Evolutionary conservation across 805 yeast species (phyloP).

Genomic region (Candida sonorensis): DNA sequence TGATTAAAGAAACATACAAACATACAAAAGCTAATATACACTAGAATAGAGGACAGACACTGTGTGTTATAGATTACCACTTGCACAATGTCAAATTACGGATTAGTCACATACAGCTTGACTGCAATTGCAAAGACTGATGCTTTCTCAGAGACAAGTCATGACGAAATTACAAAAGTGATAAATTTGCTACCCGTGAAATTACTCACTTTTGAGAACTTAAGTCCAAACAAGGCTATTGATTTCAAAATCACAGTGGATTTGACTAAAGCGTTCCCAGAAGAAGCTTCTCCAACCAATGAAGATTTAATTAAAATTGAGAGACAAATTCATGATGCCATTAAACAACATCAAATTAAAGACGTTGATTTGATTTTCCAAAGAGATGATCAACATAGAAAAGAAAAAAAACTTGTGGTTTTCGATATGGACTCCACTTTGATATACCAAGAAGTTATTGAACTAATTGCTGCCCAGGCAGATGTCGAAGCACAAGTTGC

Average conservation of each 20-base stretch:
- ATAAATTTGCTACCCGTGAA: slow-evolving; percentile 26
- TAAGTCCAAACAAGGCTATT: slow-evolving; percentile 31
- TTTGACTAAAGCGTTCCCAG: slow-evolving; percentile 6
- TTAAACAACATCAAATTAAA: slow-evolving; percentile 19
- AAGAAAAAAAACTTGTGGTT: slow-evolving; percentile 55
- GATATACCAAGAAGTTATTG: slow-evolving; percentile 95
- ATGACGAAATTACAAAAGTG: slow-evolving; percentile 18
- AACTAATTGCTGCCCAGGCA: slow-evolving; percentile 91
- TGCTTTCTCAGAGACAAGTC: slow-evolving; percentile 15
- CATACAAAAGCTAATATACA: too few relatives aligned
- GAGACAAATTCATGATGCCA: slow-evolving; percentile 5
- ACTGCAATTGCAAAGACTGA: slow-evolving; percentile 25
- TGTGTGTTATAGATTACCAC: too few relatives aligned
- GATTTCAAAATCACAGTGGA: slow-evolving; percentile 28
- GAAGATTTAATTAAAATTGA: slow-evolving; percentile 13
- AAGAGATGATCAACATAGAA: slow-evolving; percentile 24
- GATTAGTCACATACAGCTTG: slow-evolving; percentile 1
- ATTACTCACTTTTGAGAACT: slow-evolving; percentile 19
- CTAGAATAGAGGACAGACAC: too few relatives aligned
- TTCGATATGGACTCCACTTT: slow-evolving; percentile 98
- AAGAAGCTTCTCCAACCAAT: slow-evolving; percentile 1
- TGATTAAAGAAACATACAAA: too few relatives aligned
- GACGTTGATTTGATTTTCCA: slow-evolving; percentile 40
- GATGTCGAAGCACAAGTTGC: slow-evolving; percentile 82
- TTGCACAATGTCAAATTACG: not conserved